Percentiles rank a stretch among this genome's conserved stretches.
These are phyloP conservation scores for Emergomyces africanus DNA, from an alignment of 2,329 filamentous ascomycete genomes.

Conservation along the genomic window DNA sequence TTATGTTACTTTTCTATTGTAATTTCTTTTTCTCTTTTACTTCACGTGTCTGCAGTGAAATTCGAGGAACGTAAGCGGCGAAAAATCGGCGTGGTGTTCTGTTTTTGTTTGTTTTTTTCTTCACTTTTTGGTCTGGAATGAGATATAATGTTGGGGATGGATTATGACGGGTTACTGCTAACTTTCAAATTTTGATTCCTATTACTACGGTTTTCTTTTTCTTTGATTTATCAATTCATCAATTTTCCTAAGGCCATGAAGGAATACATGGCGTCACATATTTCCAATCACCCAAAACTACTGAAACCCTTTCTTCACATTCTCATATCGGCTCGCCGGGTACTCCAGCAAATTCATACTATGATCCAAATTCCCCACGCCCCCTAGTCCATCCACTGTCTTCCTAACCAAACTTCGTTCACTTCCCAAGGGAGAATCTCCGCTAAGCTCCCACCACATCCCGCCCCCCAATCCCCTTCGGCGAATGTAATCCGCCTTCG, in stretches of 20 bases:
- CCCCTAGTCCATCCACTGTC: background rate
- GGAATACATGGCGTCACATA: no score
- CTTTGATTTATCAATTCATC: background rate
- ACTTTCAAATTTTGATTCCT: background rate
- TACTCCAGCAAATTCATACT: background rate
- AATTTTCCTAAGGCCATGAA: background rate
- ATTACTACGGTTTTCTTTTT: background rate
- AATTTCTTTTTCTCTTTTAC: background rate
- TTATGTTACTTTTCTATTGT: background rate
- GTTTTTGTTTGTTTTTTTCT: no score
- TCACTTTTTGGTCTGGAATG: background rate
- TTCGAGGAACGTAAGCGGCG: background rate
- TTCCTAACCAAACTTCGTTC: background rate
- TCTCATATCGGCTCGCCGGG: background rate
- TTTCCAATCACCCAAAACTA: background rate
- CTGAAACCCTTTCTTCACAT: background rate
- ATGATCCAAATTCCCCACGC: background rate
- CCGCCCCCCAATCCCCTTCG: conserved; percentile 59
- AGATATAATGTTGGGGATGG: background rate
- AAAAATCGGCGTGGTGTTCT: background rate
- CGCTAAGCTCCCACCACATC: conserved; percentile 97
- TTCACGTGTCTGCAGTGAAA: background rate
- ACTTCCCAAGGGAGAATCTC: conserved; percentile 35
- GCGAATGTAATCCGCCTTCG: conserved; percentile 62
- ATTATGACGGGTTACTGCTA: background rate